Base-by-base conservation (phyloP, 352 stramenopile species). In the Pythium angustatum region DNA sequence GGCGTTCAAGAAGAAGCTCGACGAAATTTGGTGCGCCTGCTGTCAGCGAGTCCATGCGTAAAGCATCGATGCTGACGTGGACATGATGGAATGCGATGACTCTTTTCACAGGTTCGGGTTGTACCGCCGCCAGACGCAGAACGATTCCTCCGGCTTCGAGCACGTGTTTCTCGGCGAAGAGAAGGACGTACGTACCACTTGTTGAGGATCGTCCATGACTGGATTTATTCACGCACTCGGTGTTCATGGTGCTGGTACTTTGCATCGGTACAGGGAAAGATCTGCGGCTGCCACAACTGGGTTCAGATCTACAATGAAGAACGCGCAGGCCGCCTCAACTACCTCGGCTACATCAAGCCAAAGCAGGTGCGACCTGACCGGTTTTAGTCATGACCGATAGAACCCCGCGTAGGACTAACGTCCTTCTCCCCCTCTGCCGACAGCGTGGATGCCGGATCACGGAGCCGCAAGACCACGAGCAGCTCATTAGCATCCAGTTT, bases 91-190 rank as follows among this genome's bases (percentile, higher is more conserved):
- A n/a, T n/a, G n/a, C n/a, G n/a, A n/a, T n/a, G n/a, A n/a, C n/a
- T n/a, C n/a, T n/a, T n/a, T n/a, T n/a, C n/a, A n/a, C 34, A 76
- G 70, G 70, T 98, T 99, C 68, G 87, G 94, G 3, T 63, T 98
- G 41, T 99, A 99, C 73, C 86, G 87, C 30, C 91, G 96, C 41
- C 77, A 91, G 67, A 73, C 81, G 44, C 62, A 73, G 57, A 90
- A 90, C 63, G 85, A 99, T 71, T 98, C 91, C 21, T 98, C 87
- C 7, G 95, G 94, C 28, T 99, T 99, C 68, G 96, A 99, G 66
- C 96, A 99, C 71, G 94, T 98, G 7, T 99, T 99, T 67, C 83
- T 98, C 10, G 96, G 96, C 48, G 96, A 99, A 77, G 88, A 98
- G 45, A 97, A 96, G 58, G 84, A 98, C 60, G 91, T 93, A 61